phyloP scores from a whole-genome alignment of 148 eudicot genomes.

The Hydrangea macrophylla region DNA sequence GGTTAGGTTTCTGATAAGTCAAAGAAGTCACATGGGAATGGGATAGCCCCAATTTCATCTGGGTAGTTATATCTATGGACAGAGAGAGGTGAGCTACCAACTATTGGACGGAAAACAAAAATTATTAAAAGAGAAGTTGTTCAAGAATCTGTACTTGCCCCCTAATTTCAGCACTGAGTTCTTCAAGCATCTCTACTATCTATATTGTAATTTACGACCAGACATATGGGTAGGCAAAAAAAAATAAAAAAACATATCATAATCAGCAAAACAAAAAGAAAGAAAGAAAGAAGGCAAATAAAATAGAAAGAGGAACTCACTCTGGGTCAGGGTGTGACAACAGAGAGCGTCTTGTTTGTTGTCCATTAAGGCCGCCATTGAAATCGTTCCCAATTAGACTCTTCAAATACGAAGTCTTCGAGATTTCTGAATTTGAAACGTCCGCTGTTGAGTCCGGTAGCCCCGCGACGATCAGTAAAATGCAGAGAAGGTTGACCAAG shows the following conservation, averaged over 20 bases:
- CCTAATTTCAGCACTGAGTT: too few species aligned
- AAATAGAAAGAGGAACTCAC: slow-evolving; percentile 9
- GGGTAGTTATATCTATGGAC: too few species aligned
- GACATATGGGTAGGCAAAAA: too few species aligned
- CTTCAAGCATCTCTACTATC: too few species aligned
- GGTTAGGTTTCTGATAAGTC: too few species aligned
- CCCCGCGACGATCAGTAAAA: not conserved
- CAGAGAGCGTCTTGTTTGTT: slow-evolving; percentile 15
- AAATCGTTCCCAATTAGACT: slow-evolving; percentile 12
- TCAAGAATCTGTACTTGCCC: too few species aligned
- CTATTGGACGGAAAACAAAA: too few species aligned
- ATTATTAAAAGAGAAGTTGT: too few species aligned
- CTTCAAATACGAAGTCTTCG: not conserved
- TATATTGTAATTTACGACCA: too few species aligned
- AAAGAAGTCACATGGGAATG: too few species aligned
- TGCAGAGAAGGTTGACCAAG: not conserved
- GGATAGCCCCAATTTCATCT: too few species aligned
- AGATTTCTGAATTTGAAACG: not conserved
- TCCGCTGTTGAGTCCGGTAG: not conserved
- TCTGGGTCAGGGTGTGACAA: slow-evolving; percentile 16
- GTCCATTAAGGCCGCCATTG: not conserved
- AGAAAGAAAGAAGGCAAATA: not conserved
- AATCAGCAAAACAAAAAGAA: not conserved
- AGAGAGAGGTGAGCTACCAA: too few species aligned
- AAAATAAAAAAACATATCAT: not conserved